phyloP scores from a whole-genome alignment of 2,329 filamentous ascomycete genomes.

The Colletotrichum sp. region DNA sequence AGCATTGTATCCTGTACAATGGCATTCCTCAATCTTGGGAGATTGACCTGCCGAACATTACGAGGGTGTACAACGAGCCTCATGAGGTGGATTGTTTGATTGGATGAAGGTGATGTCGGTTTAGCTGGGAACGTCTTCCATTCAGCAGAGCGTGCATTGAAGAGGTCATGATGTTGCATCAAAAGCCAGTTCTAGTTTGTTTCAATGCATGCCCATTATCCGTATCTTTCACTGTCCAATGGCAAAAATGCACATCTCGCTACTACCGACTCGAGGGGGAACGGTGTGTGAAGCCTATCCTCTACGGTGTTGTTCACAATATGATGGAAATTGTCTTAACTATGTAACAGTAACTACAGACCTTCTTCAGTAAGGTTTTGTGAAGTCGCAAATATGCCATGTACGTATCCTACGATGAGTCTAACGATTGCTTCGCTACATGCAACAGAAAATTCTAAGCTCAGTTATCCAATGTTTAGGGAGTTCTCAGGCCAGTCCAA shows the following conservation, averaged over 20 bases:
- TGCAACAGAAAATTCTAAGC: background rate
- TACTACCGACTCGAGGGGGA: background rate
- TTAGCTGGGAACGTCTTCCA: background rate
- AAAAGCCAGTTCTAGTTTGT: background rate
- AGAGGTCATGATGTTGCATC: background rate
- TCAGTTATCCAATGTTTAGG: background rate
- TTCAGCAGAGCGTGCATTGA: background rate
- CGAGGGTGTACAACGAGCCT: slow-evolving; percentile 7
- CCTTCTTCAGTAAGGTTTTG: background rate
- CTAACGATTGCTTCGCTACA: background rate
- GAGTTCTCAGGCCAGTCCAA: background rate
- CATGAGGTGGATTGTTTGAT: slow-evolving; percentile 6
- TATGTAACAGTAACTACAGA: background rate
- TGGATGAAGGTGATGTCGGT: background rate
- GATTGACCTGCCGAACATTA: slow-evolving; percentile 13
- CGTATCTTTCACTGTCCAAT: background rate
- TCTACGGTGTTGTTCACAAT: background rate
- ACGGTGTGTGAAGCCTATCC: background rate
- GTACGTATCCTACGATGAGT: background rate
- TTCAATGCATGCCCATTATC: background rate
- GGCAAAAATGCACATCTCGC: background rate
- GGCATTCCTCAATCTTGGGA: slow-evolving; percentile 12
- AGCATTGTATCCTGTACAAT: slow-evolving; percentile 13
- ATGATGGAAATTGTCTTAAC: background rate
- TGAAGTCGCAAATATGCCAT: background rate